Conservation (phyloP, 2,329 filamentous ascomycete species). For the Curvularia eragrostidis region DNA sequence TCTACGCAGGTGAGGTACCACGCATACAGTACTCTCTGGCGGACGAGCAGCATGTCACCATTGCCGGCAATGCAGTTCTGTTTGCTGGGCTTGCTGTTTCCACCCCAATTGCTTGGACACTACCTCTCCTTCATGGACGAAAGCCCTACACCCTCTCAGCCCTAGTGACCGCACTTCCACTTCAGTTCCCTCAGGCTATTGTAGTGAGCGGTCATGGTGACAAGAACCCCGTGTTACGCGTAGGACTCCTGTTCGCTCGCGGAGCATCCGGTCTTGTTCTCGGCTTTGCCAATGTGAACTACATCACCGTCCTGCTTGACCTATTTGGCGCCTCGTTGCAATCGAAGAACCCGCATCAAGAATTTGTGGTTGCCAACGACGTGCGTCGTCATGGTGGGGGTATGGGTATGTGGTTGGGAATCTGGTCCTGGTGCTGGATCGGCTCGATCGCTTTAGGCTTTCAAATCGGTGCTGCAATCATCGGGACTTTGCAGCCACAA, state of each 20-base stretch:
- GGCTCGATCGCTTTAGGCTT: slow-evolving; percentile 76
- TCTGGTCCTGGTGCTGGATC: slow-evolving; percentile 74
- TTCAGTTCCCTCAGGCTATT: slow-evolving; percentile 78
- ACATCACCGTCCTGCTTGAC: slow-evolving; percentile 73
- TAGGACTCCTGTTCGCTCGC: slow-evolving; percentile 68
- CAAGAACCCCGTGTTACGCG: slow-evolving; percentile 62
- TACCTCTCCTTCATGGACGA: slow-evolving; percentile 76
- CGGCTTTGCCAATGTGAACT: slow-evolving; percentile 80
- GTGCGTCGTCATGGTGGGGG: slow-evolving; percentile 77
- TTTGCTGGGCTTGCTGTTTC: slow-evolving; percentile 74
- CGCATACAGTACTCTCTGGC: slow-evolving; percentile 78
- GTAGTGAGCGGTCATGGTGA: slow-evolving; percentile 61
- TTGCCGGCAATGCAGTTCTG: slow-evolving; percentile 76
- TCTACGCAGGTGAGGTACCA: slow-evolving; percentile 79
- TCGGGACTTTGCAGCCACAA: slow-evolving; percentile 66
- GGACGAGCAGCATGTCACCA: slow-evolving; percentile 70
- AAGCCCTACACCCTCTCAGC: slow-evolving; percentile 78
- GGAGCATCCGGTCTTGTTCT: slow-evolving; percentile 71
- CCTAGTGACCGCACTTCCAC: slow-evolving; percentile 71
- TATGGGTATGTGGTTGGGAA: slow-evolving; percentile 74
- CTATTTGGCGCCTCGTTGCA: slow-evolving; percentile 79
- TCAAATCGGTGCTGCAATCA: slow-evolving; percentile 72
- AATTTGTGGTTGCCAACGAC: slow-evolving; percentile 71
- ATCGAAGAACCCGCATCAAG: slow-evolving; percentile 74
- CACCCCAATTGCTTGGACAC: slow-evolving; percentile 74